phyloP scores from a whole-genome alignment of 257 asterid species.

The Nicotiana tabacum region DNA sequence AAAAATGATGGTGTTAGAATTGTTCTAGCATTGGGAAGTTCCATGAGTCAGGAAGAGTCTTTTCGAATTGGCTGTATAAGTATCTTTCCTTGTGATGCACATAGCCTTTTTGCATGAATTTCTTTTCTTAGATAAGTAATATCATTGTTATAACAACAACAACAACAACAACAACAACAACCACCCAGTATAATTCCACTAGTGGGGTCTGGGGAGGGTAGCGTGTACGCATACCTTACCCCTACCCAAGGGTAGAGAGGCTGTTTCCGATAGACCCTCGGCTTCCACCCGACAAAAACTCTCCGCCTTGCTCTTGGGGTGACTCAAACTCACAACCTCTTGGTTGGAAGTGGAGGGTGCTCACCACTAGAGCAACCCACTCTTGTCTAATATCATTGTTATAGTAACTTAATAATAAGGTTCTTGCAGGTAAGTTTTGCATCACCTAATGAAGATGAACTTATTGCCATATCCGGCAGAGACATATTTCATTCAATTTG shows the following conservation, averaged over 20 bases:
- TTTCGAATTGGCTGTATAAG: conserved; percentile 8
- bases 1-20: neutral
- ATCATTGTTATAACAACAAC: neutral
- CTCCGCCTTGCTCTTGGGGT: too few relatives aligned
- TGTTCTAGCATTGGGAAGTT: neutral
- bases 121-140: neutral
- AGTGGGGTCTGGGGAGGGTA: too few relatives aligned
- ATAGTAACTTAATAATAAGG: conserved; percentile 6
- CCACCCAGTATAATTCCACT: too few relatives aligned
- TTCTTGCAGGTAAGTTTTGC: conserved; percentile 60
- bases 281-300: too few relatives aligned
- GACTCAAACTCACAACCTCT: too few relatives aligned
- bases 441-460: conserved; percentile 94
- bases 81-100: conserved; percentile 11
- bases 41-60: neutral
- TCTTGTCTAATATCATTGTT: neutral
- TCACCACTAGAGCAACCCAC: too few relatives aligned
- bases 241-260: too few relatives aligned
- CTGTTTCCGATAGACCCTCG: too few relatives aligned
- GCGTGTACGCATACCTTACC: too few relatives aligned
- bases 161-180: too few relatives aligned
- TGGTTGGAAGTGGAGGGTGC: too few relatives aligned
- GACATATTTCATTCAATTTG: conserved; percentile 40
- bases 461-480: conserved; percentile 54
- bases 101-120: neutral